These are phyloP conservation scores for Coleophoma crateriformis DNA, from an alignment of 2,329 filamentous ascomycete species.

Conservation along the genomic window DNA sequence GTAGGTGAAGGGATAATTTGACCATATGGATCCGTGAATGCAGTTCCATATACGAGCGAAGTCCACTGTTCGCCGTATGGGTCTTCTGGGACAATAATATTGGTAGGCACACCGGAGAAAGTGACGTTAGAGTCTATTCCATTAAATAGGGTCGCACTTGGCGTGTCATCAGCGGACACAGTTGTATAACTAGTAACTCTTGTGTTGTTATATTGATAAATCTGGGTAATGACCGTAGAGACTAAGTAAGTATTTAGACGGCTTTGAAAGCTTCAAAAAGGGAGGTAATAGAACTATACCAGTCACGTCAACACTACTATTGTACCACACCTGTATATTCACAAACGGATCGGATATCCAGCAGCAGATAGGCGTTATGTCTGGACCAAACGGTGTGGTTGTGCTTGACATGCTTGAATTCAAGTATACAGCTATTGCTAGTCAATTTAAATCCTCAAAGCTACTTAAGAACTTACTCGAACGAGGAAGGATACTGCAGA, in stretches of 20 bases:
- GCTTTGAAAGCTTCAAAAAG: not conserved
- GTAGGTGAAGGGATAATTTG: slow-evolving; percentile 8
- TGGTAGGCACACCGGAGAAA: not conserved
- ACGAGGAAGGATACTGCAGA: too few relatives aligned
- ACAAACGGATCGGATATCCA: not conserved
- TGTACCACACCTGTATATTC: slow-evolving; percentile 5
- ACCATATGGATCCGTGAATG: slow-evolving; percentile 13
- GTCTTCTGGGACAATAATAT: slow-evolving; percentile 2
- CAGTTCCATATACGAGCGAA: slow-evolving; percentile 7
- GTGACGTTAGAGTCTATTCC: not conserved
- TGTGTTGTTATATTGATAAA: not conserved
- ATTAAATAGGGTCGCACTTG: not conserved
- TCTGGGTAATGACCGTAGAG: not conserved
- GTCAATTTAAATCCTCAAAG: too few relatives aligned
- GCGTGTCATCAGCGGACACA: not conserved
- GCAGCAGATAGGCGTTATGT: not conserved
- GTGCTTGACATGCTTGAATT: not conserved
- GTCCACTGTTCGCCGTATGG: slow-evolving; percentile 3
- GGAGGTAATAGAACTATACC: not conserved
- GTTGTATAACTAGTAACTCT: not conserved
- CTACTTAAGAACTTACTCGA: too few relatives aligned
- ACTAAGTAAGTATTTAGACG: slow-evolving; percentile 4
- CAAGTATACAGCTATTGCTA: not conserved
- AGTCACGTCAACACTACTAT: slow-evolving; percentile 6
- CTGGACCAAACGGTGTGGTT: not conserved